A percentile compares a stretch with the other conserved stretches of the same genome.
These are phyloP conservation scores for Polyrhizophydium stewartii DNA, from an alignment of 371 early-diverging fungal genomes.

Conservation along the genomic window DNA sequence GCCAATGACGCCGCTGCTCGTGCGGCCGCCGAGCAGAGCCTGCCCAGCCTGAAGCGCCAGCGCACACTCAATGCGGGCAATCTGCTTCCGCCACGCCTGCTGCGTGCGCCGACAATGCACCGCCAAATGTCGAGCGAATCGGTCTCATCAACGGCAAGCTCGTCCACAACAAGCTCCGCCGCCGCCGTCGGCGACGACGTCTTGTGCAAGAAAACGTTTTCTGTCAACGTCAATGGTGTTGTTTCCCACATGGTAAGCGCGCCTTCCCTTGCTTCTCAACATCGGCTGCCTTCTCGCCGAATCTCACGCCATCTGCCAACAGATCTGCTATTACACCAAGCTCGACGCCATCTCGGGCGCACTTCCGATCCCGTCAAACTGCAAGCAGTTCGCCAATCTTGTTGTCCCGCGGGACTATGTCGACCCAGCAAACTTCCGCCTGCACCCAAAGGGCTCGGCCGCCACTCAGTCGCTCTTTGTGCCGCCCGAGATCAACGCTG, in stretches of 20 bases:
- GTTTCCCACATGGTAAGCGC: conserved; percentile 9
- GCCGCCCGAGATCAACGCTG: not conserved
- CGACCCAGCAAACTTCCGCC: conserved; percentile 14
- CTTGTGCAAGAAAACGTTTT: conserved; percentile 16
- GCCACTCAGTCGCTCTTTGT: not conserved
- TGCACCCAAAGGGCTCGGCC: conserved; percentile 13
- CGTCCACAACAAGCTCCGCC: not conserved
- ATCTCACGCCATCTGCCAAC: not conserved
- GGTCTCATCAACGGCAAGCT: not conserved
- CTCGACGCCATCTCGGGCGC: not conserved
- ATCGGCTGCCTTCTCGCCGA: not conserved
- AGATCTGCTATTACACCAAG: not conserved
- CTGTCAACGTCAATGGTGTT: conserved; percentile 6
- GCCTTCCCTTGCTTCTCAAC: not conserved
- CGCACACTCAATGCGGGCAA: not conserved
- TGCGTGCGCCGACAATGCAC: not conserved
- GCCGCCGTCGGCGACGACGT: conserved; percentile 6
- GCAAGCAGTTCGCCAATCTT: conserved; percentile 2
- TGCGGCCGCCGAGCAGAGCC: not conserved
- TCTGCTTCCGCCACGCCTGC: not conserved
- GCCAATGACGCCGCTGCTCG: not conserved
- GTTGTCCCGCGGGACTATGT: conserved; percentile 6
- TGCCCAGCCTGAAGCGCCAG: not conserved
- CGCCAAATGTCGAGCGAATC: conserved; percentile 4
- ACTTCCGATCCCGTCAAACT: conserved; percentile 2